phyloP scores from a whole-genome alignment of 176 grass and related monocot species.

The Carex parvula region DNA sequence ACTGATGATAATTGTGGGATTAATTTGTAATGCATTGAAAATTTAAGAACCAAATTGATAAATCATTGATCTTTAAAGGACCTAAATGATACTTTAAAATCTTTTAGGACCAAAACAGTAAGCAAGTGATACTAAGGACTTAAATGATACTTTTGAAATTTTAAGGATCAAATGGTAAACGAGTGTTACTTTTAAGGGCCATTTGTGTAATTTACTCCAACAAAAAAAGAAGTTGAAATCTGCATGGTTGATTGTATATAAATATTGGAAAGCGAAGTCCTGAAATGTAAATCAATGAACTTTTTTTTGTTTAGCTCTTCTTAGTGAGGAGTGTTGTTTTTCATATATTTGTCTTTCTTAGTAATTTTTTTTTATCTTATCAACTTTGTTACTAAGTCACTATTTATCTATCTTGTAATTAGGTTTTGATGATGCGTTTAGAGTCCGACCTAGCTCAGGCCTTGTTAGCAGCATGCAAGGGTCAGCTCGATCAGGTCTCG shows the following conservation, averaged over 20 bases:
- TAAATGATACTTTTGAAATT: too few relatives aligned
- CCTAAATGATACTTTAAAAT: too few relatives aligned
- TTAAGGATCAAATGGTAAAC: too few relatives aligned
- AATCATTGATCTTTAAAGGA: too few relatives aligned
- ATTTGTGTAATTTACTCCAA: too few relatives aligned
- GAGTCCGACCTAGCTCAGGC: slow-evolving; percentile 67
- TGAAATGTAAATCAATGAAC: background rate
- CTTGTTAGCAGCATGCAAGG: slow-evolving; percentile 66
- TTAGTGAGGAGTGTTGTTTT: background rate
- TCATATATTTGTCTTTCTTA: background rate
- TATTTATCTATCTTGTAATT: background rate
- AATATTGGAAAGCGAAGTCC: background rate
- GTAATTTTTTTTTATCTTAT: background rate
- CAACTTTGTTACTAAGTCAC: background rate
- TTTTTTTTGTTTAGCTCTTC: background rate
- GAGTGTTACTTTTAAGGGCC: too few relatives aligned
- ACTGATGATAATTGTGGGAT: too few relatives aligned
- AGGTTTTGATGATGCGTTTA: slow-evolving; percentile 85
- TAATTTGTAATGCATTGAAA: too few relatives aligned
- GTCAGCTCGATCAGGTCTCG: slow-evolving; percentile 49
- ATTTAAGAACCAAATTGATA: too few relatives aligned
- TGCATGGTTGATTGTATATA: background rate
- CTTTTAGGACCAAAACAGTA: too few relatives aligned
- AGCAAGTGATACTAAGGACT: too few relatives aligned
- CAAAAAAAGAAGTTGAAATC: background rate